Percentiles rank a stretch among this genome's conserved stretches.
These are phyloP conservation scores for Astrephomene gubernaculifera DNA, from an alignment of 139 green algal species.

Conservation along the genomic window DNA sequence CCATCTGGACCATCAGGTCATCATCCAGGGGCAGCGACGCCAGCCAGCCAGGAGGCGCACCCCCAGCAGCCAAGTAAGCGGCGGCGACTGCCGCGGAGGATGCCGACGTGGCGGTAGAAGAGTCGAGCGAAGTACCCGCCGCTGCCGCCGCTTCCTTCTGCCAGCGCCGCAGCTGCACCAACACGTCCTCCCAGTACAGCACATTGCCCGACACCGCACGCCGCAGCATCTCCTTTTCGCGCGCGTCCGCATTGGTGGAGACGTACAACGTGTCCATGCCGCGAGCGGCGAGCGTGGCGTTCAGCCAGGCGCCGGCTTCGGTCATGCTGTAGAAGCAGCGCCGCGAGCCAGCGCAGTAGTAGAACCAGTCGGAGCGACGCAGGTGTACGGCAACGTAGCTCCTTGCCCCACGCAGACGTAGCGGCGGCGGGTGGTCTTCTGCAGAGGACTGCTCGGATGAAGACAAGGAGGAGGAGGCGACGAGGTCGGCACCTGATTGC, in stretches of 20 bases:
- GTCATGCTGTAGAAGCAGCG: slow-evolving; percentile 35
- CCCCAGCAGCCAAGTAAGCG: not conserved
- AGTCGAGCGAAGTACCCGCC: too few species aligned
- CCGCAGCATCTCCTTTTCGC: slow-evolving; percentile 42
- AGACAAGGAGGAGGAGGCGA: too few species aligned
- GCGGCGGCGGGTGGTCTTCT: not conserved
- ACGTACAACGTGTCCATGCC: slow-evolving; percentile 34
- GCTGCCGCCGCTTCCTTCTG: not conserved
- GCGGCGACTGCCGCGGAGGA: not conserved
- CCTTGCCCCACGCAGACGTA: slow-evolving; percentile 3
- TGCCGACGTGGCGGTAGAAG: too few species aligned
- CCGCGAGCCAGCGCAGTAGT: slow-evolving; percentile 33
- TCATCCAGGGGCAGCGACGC: slow-evolving; percentile 12
- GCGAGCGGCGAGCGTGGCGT: not conserved
- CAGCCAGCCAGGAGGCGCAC: not conserved
- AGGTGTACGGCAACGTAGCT: slow-evolving; percentile 35
- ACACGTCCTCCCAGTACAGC: slow-evolving; percentile 37
- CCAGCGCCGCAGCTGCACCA: slow-evolving; percentile 12
- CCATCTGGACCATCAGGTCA: slow-evolving; percentile 43
- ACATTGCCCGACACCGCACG: not conserved
- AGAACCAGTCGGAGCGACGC: slow-evolving; percentile 43
- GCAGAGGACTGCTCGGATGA: too few species aligned
- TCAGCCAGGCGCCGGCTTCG: slow-evolving; percentile 21
- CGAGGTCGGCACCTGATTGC: too few species aligned
- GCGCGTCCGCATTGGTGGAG: slow-evolving; percentile 32